These are phyloP conservation scores for Dioscorea cayenensis DNA, from an alignment of 116 monocot genomes.

Conservation along the genomic window DNA sequence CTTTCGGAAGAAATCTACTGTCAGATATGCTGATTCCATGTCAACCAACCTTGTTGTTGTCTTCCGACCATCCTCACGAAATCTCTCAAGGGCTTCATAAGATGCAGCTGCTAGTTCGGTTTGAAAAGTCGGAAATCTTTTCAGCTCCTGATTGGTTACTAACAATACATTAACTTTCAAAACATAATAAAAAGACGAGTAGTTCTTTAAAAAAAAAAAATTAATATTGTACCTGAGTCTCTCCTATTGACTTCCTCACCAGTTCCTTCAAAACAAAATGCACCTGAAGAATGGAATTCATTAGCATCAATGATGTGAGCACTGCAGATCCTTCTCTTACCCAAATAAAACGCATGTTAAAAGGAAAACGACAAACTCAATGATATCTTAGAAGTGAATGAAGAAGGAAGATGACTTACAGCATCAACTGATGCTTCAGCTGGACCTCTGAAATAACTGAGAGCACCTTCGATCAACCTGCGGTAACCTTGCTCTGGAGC, in stretches of 20 bases:
- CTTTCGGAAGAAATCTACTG: constrained; percentile 71
- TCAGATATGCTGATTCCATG: constrained; percentile 67
- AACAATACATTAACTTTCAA: background rate
- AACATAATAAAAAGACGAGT: background rate
- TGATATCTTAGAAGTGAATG: background rate
- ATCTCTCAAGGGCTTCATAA: constrained; percentile 52
- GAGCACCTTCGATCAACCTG: constrained; percentile 61
- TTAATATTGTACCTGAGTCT: constrained; percentile 54
- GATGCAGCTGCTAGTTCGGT: constrained; percentile 65
- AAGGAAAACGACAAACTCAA: background rate
- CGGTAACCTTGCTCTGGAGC: constrained; percentile 94
- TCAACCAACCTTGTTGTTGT: constrained; percentile 58
- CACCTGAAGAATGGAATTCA: constrained; percentile 30
- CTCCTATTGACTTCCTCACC: constrained; percentile 68
- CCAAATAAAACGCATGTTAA: too few relatives aligned
- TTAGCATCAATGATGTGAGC: too few relatives aligned
- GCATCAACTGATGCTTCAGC: constrained; percentile 79
- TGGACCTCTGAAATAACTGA: constrained; percentile 65
- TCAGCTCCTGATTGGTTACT: constrained; percentile 48
- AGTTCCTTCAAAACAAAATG: constrained; percentile 70
- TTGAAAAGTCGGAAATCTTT: constrained; percentile 68
- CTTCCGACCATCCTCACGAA: constrained; percentile 62
- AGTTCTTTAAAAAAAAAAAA: too few relatives aligned
- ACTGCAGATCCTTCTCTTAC: too few relatives aligned
- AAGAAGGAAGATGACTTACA: constrained; percentile 25